Conservation (phyloP, 192 early-diverging fungal genomes). For the Linnemannia schmuckeri region DNA sequence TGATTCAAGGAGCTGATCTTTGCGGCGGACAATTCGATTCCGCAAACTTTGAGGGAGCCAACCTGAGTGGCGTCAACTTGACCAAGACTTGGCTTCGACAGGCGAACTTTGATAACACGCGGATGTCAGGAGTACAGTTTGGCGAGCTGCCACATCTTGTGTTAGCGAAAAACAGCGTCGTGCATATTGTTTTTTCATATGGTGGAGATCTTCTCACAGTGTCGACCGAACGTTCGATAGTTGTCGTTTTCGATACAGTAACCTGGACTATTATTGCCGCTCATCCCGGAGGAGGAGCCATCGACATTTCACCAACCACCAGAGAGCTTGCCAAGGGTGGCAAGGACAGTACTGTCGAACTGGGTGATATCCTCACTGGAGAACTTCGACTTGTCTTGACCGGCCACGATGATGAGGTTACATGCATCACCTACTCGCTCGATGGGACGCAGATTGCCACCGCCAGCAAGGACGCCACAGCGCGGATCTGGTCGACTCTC, state of each 20-base stretch:
- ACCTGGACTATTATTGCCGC: not conserved
- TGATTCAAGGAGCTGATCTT: slow-evolving; percentile 18
- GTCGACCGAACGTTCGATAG: not conserved
- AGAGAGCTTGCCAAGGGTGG: not conserved
- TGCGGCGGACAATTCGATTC: slow-evolving; percentile 5
- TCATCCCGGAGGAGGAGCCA: not conserved
- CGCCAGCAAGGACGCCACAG: not conserved
- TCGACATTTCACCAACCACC: not conserved
- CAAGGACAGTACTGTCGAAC: not conserved
- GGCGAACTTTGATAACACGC: not conserved
- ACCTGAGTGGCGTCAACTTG: slow-evolving; percentile 5
- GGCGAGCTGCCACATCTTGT: slow-evolving; percentile 5
- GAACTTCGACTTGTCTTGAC: not conserved
- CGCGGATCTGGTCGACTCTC: not conserved
- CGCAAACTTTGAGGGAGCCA: slow-evolving; percentile 8
- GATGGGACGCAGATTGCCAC: not conserved
- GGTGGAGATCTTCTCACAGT: not conserved
- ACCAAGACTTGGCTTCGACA: slow-evolving; percentile 1
- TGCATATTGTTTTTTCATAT: not conserved
- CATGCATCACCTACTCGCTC: not conserved
- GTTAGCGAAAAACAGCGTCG: not conserved
- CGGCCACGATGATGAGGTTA: not conserved
- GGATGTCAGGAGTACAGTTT: slow-evolving; percentile 11
- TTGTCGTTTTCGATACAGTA: not conserved
- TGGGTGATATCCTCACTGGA: not conserved